A percentile compares a stretch with the other conserved stretches of the same genome.
phyloP scores from a whole-genome alignment of 768 basidiomycete genomes.

The Strobilomyces confusus region DNA sequence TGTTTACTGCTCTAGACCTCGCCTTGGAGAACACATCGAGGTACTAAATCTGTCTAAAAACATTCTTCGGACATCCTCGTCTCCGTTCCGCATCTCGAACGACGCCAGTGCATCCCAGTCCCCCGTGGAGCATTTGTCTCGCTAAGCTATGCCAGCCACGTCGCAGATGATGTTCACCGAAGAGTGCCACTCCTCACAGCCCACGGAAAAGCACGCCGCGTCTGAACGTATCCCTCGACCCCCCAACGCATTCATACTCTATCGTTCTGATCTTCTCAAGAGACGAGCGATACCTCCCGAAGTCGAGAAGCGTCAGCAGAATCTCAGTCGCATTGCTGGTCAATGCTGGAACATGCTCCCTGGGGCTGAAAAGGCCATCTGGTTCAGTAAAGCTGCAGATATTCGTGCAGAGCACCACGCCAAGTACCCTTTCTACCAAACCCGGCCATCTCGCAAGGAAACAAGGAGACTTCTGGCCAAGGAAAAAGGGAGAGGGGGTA shows the following conservation, averaged over 20 bases:
- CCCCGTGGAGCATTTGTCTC: not conserved
- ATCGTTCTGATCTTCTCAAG: slow-evolving; percentile 49
- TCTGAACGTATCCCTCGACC: slow-evolving; percentile 42
- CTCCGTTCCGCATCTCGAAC: not conserved
- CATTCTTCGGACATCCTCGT: not conserved
- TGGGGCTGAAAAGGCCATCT: slow-evolving; percentile 32
- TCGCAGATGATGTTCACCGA: slow-evolving; percentile 1
- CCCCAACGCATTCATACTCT: slow-evolving; percentile 57
- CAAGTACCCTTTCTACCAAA: slow-evolving; percentile 29
- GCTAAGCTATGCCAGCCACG: slow-evolving; percentile 4
- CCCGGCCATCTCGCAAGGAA: slow-evolving; percentile 25
- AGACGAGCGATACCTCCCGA: slow-evolving; percentile 38
- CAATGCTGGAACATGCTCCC: slow-evolving; percentile 48
- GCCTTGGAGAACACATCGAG: not conserved
- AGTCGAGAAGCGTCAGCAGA: slow-evolving; percentile 51
- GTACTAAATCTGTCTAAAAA: not conserved
- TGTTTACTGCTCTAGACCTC: not conserved
- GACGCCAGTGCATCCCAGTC: not conserved
- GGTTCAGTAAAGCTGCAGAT: slow-evolving; percentile 31
- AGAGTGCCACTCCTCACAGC: slow-evolving; percentile 5
- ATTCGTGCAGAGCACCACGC: slow-evolving; percentile 26
- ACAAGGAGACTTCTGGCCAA: slow-evolving; percentile 11
- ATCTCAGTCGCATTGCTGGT: slow-evolving; percentile 50
- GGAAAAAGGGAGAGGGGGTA: slow-evolving; percentile 33
- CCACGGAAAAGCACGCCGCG: not conserved